phyloP scores from a whole-genome alignment of 768 basidiomycete species.

The Pleurotus eryngii region DNA sequence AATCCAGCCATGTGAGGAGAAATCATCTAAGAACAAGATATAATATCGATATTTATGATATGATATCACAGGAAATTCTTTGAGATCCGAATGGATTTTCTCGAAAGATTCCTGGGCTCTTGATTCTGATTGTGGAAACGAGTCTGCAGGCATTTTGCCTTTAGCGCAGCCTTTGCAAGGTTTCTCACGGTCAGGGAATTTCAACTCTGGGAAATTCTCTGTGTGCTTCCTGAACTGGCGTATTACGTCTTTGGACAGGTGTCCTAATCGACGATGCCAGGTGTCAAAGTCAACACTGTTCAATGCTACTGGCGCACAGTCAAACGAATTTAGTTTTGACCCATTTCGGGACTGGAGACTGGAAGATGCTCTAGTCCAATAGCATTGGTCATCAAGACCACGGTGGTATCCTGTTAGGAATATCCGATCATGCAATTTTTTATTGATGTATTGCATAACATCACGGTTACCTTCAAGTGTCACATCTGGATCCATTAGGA shows the following conservation, averaged over 20 bases:
- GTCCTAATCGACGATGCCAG: not conserved
- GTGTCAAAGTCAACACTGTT: not conserved
- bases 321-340: no score
- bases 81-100: slow-evolving; percentile 5
- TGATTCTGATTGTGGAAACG: not conserved
- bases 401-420: not conserved
- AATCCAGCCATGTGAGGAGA: not conserved
- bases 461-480: not conserved
- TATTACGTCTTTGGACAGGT: not conserved
- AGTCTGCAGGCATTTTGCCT: slow-evolving; percentile 3
- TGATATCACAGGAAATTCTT: slow-evolving; percentile 2
- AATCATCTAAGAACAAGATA: not conserved
- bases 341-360: not conserved
- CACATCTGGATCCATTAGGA: not conserved
- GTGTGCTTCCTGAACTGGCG: not conserved
- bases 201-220: not conserved
- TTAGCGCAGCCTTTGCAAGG: slow-evolving; percentile 6
- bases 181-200: not conserved
- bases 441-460: not conserved
- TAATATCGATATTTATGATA: not conserved
- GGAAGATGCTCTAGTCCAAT: not conserved
- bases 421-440: not conserved
- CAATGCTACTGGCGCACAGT: not conserved
- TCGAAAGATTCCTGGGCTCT: not conserved
- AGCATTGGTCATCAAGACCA: not conserved